phyloP scores from a whole-genome alignment of 2,329 filamentous ascomycete species.

The Pyrenophora graminea region DNA sequence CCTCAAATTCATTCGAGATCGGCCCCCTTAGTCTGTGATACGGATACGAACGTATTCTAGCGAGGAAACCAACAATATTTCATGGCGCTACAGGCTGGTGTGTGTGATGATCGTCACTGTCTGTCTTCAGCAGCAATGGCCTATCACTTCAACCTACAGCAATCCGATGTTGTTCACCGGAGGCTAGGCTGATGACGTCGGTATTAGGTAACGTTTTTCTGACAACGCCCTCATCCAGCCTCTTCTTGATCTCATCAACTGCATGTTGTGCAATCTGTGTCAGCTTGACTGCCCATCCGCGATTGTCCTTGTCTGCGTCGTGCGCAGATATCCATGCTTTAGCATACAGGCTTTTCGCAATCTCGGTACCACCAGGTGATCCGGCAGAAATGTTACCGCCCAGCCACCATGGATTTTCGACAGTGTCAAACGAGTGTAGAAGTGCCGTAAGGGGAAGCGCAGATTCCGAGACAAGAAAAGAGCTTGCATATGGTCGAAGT shows the following conservation, averaged over 20 bases:
- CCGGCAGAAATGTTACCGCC: slow-evolving; percentile 64
- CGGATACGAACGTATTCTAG: no score
- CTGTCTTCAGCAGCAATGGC: not conserved
- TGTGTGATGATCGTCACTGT: not conserved
- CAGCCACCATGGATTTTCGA: slow-evolving; percentile 65
- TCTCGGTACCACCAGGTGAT: slow-evolving; percentile 60
- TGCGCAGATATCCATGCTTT: slow-evolving; percentile 65
- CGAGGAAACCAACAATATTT: no score
- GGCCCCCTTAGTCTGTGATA: no score
- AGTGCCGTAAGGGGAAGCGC: slow-evolving; percentile 67
- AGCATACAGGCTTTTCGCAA: slow-evolving; percentile 59
- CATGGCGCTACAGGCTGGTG: no score
- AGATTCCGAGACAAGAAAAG: slow-evolving; percentile 60
- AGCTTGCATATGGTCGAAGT: slow-evolving; percentile 60
- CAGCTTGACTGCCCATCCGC: slow-evolving; percentile 57
- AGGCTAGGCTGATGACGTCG: slow-evolving; percentile 23
- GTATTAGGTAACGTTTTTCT: slow-evolving; percentile 18
- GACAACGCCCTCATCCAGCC: slow-evolving; percentile 27
- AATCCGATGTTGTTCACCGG: slow-evolving; percentile 30
- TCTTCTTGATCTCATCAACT: slow-evolving; percentile 35
- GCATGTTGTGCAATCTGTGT: slow-evolving; percentile 51
- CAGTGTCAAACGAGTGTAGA: slow-evolving; percentile 66
- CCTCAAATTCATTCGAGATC: no score
- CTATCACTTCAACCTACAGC: slow-evolving; percentile 17
- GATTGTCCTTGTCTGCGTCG: slow-evolving; percentile 62